Evolutionary conservation across 225 moss, liverwort and hornwort species (phyloP), one percentile per base, ranked within the genome.

Genomic region (Lunularia cruciata): DNA sequence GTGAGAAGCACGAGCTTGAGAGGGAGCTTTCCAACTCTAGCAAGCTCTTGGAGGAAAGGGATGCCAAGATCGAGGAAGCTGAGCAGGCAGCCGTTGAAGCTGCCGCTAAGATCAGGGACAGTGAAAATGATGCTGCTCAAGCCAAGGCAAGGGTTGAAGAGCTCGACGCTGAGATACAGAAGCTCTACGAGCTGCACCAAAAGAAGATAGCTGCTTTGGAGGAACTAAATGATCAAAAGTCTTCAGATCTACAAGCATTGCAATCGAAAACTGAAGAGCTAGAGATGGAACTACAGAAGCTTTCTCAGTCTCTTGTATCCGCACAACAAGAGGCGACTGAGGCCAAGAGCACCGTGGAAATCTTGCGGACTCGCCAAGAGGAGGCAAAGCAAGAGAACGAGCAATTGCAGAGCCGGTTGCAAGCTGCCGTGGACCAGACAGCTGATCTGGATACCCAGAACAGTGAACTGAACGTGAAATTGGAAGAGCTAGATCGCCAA

Each of bases 211-310:
- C 19, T 13, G 14, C 47, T 8, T 60, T 71, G 47, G 60, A 71
- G n/a, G 35, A 59, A 15, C 8, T 37, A 5, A 60, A 46, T 26
- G 20, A 48, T 7, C 71, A 60, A 2, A 32, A 53, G 8, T 47
- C 35, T 23, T 27, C 48, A 12, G 60, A 71, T 36, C 14, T 71
- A 14, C 23, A 15, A 47, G 31, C 13, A 15, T 49, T 71, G 71
- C 47, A 34, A 23, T n/a, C 19, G 25, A 47, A 47, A 36, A 40
- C 37, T 14, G 60, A 61, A 28, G 57, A 47, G 6, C 18, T 71
- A 16, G 71, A 60, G 60, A 48, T 22, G 38, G 71, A 71, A 45
- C 43, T 71, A 60, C 60, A 47, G 1, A 46, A 71, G 71, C 48
- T 60, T 22, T 48, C 60, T 11, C 33, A 34, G 6, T 60, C 45